Evolutionary conservation across 352 stramenopile species (phyloP).

Genomic region (Phytopythium oedochilum): DNA sequence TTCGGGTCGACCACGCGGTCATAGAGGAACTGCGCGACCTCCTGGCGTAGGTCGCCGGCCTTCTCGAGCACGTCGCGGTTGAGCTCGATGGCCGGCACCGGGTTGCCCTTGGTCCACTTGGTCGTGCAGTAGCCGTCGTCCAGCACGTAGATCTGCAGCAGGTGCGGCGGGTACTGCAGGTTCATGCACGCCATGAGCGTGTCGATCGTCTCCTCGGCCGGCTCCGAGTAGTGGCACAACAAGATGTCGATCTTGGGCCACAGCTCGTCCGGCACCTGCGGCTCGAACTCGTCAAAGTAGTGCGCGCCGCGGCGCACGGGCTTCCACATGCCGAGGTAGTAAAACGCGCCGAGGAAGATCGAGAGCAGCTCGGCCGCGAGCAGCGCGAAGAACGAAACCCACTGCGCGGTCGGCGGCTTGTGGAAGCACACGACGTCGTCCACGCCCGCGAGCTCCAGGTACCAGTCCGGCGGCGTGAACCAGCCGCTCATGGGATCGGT

Average conservation of each 20-base stretch:
- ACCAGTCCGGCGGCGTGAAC: constrained; percentile 71
- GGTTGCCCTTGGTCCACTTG: constrained; percentile 81
- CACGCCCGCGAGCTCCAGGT: constrained; percentile 63
- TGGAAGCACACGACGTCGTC: constrained; percentile 79
- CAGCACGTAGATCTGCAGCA: constrained; percentile 83
- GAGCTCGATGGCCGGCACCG: constrained; percentile 57
- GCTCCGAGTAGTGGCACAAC: constrained; percentile 79
- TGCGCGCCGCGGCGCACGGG: constrained; percentile 80
- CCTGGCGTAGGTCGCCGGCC: constrained; percentile 69
- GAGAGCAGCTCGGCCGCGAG: constrained; percentile 59
- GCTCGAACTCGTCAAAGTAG: constrained; percentile 87
- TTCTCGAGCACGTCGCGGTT: constrained; percentile 80
- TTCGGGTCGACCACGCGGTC: constrained; percentile 83
- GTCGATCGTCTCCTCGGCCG: constrained; percentile 80
- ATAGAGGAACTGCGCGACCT: constrained; percentile 88
- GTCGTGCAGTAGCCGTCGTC: constrained; percentile 82
- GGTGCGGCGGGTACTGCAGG: constrained; percentile 82
- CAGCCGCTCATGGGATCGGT: constrained; percentile 54
- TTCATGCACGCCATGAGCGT: constrained; percentile 86
- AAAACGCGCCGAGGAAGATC: constrained; percentile 65
- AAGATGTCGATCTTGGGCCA: constrained; percentile 86
- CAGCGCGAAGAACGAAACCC: constrained; percentile 77
- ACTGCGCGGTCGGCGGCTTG: constrained; percentile 66
- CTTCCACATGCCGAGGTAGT: constrained; percentile 90
- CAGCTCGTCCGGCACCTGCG: constrained; percentile 70